Conservation (phyloP, 768 basidiomycete genomes). For the Leccinum olivaceopallidum region DNA sequence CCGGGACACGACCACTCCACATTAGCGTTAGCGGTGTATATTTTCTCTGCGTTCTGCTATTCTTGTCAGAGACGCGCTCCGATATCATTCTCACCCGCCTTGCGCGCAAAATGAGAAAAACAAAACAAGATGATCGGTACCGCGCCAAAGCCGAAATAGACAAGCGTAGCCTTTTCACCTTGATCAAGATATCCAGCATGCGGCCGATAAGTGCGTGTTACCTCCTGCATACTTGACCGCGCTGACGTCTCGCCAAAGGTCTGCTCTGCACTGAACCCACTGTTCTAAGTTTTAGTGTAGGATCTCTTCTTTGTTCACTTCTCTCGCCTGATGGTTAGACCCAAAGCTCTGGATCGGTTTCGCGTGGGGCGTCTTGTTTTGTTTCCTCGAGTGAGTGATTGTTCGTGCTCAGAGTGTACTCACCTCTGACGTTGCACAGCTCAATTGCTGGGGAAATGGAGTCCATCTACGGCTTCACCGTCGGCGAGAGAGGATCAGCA, state of each 20-base stretch:
- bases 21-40: constrained; percentile 53
- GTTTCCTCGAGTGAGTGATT: constrained; percentile 54
- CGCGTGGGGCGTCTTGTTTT: constrained; percentile 75
- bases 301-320: constrained; percentile 19
- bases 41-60: constrained; percentile 47
- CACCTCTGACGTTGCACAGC: constrained; percentile 31
- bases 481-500: constrained; percentile 57
- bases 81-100: constrained; percentile 67
- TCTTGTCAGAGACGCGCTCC: constrained; percentile 74
- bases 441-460: constrained; percentile 59
- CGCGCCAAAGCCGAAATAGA: constrained; percentile 66
- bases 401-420: neutral
- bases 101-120: constrained; percentile 62
- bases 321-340: constrained; percentile 4
- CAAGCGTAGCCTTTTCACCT: constrained; percentile 47
- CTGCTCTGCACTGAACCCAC: constrained; percentile 55
- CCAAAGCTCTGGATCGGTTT: constrained; percentile 69
- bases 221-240: neutral
- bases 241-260: constrained; percentile 12
- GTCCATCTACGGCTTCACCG: constrained; percentile 57
- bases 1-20: neutral
- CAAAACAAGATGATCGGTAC: constrained; percentile 64
- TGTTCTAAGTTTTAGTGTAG: constrained; percentile 70
- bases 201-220: constrained; percentile 67
- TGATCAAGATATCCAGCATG: constrained; percentile 71